A percentile compares a stretch with the other conserved stretches of the same genome.
Evolutionary conservation across 2,329 filamentous ascomycete species (phyloP).

Genomic region (Zymoseptoria ardabiliae): DNA sequence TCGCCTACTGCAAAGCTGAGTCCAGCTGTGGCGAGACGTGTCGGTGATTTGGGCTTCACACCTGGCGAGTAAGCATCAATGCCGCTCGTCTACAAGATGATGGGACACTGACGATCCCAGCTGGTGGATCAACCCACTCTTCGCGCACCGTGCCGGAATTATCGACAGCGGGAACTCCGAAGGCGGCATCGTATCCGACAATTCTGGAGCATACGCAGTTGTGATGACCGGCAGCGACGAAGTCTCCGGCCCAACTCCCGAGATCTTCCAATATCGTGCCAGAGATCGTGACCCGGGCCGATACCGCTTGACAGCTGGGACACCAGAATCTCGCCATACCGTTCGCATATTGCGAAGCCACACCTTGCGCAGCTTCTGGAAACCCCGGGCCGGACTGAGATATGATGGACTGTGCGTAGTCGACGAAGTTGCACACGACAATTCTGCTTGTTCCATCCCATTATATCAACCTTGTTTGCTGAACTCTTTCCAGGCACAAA

Average conservation of each 20-base stretch:
- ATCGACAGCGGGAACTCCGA: slow-evolving; percentile 37
- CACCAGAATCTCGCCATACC: slow-evolving; percentile 33
- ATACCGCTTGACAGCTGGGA: slow-evolving; percentile 38
- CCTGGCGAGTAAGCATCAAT: slow-evolving; percentile 37
- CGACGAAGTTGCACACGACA: not conserved
- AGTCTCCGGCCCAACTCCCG: slow-evolving; percentile 28
- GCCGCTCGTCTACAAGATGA: not conserved
- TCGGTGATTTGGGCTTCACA: slow-evolving; percentile 39
- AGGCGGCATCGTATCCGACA: slow-evolving; percentile 38
- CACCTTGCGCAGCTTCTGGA: slow-evolving; percentile 37
- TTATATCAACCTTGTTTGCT: not conserved
- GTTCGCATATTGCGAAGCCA: slow-evolving; percentile 41
- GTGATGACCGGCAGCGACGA: slow-evolving; percentile 37
- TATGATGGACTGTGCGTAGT: slow-evolving; percentile 42
- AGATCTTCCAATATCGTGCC: slow-evolving; percentile 37
- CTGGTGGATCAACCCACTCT: slow-evolving; percentile 45
- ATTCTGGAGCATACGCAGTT: slow-evolving; percentile 39
- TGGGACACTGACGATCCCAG: slow-evolving; percentile 20
- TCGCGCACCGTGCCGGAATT: slow-evolving; percentile 42
- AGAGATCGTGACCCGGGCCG: slow-evolving; percentile 34
- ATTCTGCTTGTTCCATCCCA: not conserved
- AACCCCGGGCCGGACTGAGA: slow-evolving; percentile 40
- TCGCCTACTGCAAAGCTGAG: slow-evolving; percentile 24
- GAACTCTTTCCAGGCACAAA: slow-evolving; percentile 24
- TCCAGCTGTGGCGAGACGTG: slow-evolving; percentile 29